A percentile compares a stretch with the other conserved stretches of the same genome.
Conservation (phyloP, 805 yeast genomes). For the Yarrowia sp. region DNA sequence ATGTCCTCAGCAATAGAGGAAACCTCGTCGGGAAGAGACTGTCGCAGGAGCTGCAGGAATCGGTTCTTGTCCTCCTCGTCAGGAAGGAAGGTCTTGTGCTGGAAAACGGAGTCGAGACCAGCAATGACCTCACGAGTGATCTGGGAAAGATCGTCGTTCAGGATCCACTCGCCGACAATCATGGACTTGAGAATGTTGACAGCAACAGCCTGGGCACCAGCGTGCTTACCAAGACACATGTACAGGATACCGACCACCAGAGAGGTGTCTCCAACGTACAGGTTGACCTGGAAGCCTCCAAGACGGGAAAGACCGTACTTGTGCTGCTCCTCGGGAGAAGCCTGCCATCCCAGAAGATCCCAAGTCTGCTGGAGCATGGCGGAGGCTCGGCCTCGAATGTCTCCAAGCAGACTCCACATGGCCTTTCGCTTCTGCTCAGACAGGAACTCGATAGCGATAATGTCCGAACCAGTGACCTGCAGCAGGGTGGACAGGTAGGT, state of each 20-base stretch:
- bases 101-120: constrained; percentile 70
- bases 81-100: constrained; percentile 64
- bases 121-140: constrained; percentile 68
- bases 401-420: constrained; percentile 66
- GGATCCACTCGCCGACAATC: constrained; percentile 68
- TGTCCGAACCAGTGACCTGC: constrained; percentile 67
- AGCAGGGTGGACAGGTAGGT: constrained; percentile 65
- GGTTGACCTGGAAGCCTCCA: constrained; percentile 75
- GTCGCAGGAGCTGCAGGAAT: constrained; percentile 60
- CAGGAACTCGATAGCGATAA: constrained; percentile 72
- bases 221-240: constrained; percentile 71
- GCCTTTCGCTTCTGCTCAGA: constrained; percentile 77
- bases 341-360: constrained; percentile 74
- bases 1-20: constrained; percentile 55
- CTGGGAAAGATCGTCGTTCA: constrained; percentile 63
- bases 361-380: constrained; percentile 65
- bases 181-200: constrained; percentile 74
- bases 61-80: constrained; percentile 59
- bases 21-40: constrained; percentile 68
- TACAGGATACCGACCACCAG: constrained; percentile 69
- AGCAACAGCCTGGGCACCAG: constrained; percentile 65
- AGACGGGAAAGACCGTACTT: constrained; percentile 67
- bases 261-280: constrained; percentile 61
- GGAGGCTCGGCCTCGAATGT: constrained; percentile 67
- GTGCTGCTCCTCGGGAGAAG: constrained; percentile 59